Evolutionary conservation across 2,329 filamentous ascomycete species (phyloP), one percentile per base, ranked within the genome.

Genomic region (Aspergillus flavus): DNA sequence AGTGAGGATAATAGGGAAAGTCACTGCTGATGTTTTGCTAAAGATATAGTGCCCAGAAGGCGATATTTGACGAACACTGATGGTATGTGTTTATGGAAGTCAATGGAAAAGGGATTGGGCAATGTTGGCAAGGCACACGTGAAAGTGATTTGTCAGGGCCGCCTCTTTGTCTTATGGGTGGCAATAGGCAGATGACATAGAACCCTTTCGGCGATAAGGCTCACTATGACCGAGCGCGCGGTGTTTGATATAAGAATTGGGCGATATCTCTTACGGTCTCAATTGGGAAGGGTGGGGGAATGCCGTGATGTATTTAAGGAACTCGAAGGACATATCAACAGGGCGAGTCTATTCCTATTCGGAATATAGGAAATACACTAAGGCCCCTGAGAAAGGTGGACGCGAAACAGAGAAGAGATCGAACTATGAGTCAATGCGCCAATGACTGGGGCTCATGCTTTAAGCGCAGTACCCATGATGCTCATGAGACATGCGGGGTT

Each of bases 111-210:
- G 53, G 57, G 55, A 54, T 61, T 61, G 62, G 58, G 62, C 64
- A 63, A 63, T 64, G 63, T 55, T 65, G 62, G 63, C 57, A 64
- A 64, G 62, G 62, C 61, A 67, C 68, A 70, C 66, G 69, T 71
- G 69, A 67, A 67, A 61, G 61, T 68, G 69, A 71, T 71, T 71
- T 71, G 69, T 71, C 69, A 71, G 66, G 64, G 64, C 59, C 54
- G 61, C 64, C 59, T 65, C 68, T 67, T 69, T 68, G 65, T 70
- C 60, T 21, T 67, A 52, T 58, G 58, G 61, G 69, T 71, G 69
- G 69, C 69, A 65, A 71, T 62, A 66, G 67, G 61, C 61, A 67
- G 65, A 59, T 66, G 58, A 61, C 59, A 57, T 64, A 36, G 54
- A 52, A 23, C n/a, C 60, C 62, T 5, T 39, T 69, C 68, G 64